Conservation (phyloP, 2,329 filamentous ascomycete species). For the Colletotrichum sp. region DNA sequence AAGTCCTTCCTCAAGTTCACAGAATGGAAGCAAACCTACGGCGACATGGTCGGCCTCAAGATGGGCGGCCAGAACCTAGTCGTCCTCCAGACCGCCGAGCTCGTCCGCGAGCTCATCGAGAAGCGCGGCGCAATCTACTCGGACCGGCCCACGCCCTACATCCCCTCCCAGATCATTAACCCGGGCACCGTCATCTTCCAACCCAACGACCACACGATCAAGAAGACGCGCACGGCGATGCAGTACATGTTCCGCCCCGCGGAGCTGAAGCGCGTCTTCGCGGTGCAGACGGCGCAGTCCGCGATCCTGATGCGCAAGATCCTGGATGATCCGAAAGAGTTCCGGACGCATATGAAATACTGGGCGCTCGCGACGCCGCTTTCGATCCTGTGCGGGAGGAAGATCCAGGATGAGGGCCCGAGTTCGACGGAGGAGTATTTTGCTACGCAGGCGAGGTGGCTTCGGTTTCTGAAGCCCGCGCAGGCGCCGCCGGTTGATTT, state of each 20-base stretch:
- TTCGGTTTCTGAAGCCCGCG: constrained; percentile 28
- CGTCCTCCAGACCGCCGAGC: constrained; percentile 34
- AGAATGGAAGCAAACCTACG: constrained; percentile 37
- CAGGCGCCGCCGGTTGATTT: constrained; percentile 30
- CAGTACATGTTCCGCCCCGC: constrained; percentile 25
- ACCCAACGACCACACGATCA: constrained; percentile 5
- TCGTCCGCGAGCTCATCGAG: constrained; percentile 40
- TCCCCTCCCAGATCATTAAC: constrained; percentile 27
- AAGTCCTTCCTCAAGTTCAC: constrained; percentile 31
- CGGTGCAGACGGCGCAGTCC: constrained; percentile 25
- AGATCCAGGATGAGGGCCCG: constrained; percentile 10
- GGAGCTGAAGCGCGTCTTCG: constrained; percentile 20
- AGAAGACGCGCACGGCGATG: constrained; percentile 6
- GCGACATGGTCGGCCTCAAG: constrained; percentile 36
- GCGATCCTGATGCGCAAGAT: constrained; percentile 23
- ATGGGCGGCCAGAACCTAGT: constrained; percentile 35
- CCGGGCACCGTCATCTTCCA: constrained; percentile 12
- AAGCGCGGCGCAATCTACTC: constrained; percentile 41
- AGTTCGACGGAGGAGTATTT: constrained; percentile 24
- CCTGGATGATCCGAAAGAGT: constrained; percentile 19
- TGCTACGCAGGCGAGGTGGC: constrained; percentile 25
- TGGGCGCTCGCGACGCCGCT: constrained; percentile 30
- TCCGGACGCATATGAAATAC: constrained; percentile 19
- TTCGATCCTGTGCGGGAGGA: constrained; percentile 26
- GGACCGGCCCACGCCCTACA: constrained; percentile 35